Conservation (phyloP, 2,329 filamentous ascomycete species). For the Diplocarpon mali region DNA sequence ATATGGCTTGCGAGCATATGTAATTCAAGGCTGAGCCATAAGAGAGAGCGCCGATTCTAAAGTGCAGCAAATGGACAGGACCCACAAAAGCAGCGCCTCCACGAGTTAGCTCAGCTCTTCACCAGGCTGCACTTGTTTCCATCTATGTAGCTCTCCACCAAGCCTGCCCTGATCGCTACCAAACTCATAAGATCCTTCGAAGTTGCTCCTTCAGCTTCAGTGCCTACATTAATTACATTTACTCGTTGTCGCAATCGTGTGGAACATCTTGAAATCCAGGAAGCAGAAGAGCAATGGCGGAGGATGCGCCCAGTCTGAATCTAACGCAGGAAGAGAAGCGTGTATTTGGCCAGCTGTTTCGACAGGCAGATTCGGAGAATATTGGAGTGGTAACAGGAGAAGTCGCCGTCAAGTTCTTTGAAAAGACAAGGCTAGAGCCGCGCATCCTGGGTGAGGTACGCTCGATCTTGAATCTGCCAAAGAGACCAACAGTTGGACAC, state of each 20-base stretch:
- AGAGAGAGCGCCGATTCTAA: no score
- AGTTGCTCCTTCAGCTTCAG: constrained; percentile 13
- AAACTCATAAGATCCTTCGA: constrained; percentile 6
- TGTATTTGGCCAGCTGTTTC: constrained; percentile 85
- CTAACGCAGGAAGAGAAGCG: constrained; percentile 87
- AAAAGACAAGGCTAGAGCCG: constrained; percentile 83
- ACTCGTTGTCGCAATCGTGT: constrained; percentile 1
- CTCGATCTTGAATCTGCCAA: not conserved
- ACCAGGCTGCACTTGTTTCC: not conserved
- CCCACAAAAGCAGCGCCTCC: no score
- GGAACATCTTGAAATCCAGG: constrained; percentile 5
- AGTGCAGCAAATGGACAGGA: no score
- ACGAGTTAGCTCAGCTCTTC: no score
- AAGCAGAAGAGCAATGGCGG: constrained; percentile 24
- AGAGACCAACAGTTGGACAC: not conserved
- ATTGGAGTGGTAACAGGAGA: constrained; percentile 94
- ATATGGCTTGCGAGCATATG: no score
- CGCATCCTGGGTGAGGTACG: constrained; percentile 73
- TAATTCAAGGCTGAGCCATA: no score
- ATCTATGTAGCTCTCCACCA: constrained; percentile 4
- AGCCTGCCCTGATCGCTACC: constrained; percentile 7
- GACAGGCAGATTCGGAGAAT: constrained; percentile 81
- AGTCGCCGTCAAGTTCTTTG: constrained; percentile 93
- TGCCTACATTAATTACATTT: constrained; percentile 4
- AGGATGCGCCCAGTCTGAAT: constrained; percentile 62